These are phyloP conservation scores for Beauveria bassiana DNA, from an alignment of 2,329 filamentous ascomycete genomes.

Conservation along the genomic window DNA sequence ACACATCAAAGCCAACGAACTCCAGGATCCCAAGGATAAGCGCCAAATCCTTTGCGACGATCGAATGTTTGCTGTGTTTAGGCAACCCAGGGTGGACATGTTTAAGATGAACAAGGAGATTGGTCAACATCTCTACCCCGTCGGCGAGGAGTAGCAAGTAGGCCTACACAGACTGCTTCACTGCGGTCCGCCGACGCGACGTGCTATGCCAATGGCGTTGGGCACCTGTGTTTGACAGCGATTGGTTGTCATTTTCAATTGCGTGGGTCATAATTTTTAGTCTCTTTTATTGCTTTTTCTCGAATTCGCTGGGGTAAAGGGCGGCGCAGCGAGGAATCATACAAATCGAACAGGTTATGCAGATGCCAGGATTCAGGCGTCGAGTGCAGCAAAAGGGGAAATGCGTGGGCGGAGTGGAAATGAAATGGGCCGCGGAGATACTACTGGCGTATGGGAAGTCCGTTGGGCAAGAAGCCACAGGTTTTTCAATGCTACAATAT, in stretches of 20 bases:
- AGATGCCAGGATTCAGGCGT: not conserved
- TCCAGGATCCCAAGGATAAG: slow-evolving; percentile 87
- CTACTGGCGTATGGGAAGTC: not conserved
- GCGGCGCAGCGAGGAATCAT: slow-evolving; percentile 1
- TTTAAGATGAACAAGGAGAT: slow-evolving; percentile 99
- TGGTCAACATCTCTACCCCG: slow-evolving; percentile 78
- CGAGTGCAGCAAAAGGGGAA: not conserved
- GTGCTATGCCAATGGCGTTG: slow-evolving; percentile 6
- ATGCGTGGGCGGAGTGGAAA: not conserved
- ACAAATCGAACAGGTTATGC: not conserved
- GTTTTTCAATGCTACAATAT: not conserved
- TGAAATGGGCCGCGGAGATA: not conserved
- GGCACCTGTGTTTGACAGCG: not conserved
- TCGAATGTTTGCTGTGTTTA: slow-evolving; percentile 85
- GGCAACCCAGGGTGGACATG: slow-evolving; percentile 88
- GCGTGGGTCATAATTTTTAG: not conserved
- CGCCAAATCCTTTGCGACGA: slow-evolving; percentile 92
- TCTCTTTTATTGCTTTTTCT: not conserved
- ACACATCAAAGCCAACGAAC: slow-evolving; percentile 79
- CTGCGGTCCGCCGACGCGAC: not conserved
- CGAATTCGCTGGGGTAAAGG: not conserved
- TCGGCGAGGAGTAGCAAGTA: slow-evolving; percentile 55
- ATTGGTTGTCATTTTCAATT: not conserved
- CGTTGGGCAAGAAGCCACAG: not conserved
- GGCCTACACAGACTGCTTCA: not conserved